Evolutionary conservation across 805 yeast genomes (phyloP), one percentile per base, ranked within the genome.

Genomic region (Isabelozyma heimii): DNA sequence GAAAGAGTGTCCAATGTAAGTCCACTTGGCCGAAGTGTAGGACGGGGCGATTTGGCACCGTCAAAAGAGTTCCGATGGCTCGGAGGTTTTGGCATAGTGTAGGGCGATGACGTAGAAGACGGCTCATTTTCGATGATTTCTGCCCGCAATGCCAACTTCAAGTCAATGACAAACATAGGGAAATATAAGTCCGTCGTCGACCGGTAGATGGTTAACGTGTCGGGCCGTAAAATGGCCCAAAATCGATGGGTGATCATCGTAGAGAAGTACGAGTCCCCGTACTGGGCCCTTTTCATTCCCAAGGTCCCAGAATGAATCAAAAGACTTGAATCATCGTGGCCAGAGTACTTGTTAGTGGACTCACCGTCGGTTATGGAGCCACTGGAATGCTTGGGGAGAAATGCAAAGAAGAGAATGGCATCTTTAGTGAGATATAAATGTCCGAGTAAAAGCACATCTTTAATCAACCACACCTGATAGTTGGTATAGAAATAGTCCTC

Each of bases 371-470:
- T 20, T 4, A 17, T 42, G 33, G 46, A 24, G 17, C 43, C 17
- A 10, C 49, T 37, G 7, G 57, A 42, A 35, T 52, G 47, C 17
- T 79, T 78, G 0, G 97, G 97, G 8, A 92, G 65, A 55, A 82
- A 83, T 0, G 97, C 94, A 68, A 86, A 86, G 61, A 89, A 92
- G 41, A 89, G 67, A 5, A 91, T 61, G 52, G 81, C 80, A 13
- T 76, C 70, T 40, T 73, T 66, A 1, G 97, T 91, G 24, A 92
- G 65, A 56, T 87, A 87, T 14, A 91, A 64, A 57, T 87, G 91
- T 2, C 98, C 98, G 65, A 90, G 97, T 24, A 91, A 69, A 26
- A 92, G 70, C 0, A 91, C 94, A 57, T 89, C 96, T 51, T 84
- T 80, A 49, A 90, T 72, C 37, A 91, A 70, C 96, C 97, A 91